Base-by-base conservation (phyloP, 305 asterid genomes). In the Caryopteris hybrid region DNA sequence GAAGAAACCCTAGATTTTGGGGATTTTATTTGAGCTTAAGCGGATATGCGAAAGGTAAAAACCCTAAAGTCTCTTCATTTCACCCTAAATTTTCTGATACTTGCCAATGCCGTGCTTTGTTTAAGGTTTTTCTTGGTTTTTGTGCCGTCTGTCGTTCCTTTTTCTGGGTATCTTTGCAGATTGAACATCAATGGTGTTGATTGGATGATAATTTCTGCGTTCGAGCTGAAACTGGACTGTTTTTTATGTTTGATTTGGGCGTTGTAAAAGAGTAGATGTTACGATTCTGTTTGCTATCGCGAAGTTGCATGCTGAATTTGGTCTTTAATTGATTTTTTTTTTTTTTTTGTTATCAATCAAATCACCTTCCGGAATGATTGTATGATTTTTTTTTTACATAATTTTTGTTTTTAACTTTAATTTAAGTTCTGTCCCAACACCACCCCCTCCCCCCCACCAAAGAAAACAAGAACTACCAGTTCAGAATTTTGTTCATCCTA, bases 1-100 rank as follows among this genome's bases (percentile, higher is more conserved):
- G 66, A 17, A 45, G 66, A 61, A 47, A 52, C 64, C 79, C 80
- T 74, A 72, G 58, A 18, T 29, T 74, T 66, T 67, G 58, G 78
- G 73, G 64, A 56, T 16, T 56, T 74, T 66, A 8, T 55, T 56
- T 67, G 67, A 47, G 80, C 69, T 77, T 23, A 72, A 59, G 74
- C 78, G 85, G 77, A 71, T 68, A 77, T 80, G 85, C 80, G 65
- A 71, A 80, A 71, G 85, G 82, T 77, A 80, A 74, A 58, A 80
- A 77, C 82, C 80, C 82, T 77, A 77, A 20, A n/a, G 33, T 57
- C 33, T 27, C 51, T 47, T 39, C 10, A 11, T 63, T 33, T 18
- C 8, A 14, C n/a, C 22, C 10, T 12, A 16, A 18, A 48, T 55
- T 48, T 56, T 55, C 48, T 64, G 45, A 12, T 12, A 27, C 55